Evolutionary conservation across 108 stramenopile species (phyloP).

Genomic region (Conticribra weissflogii): DNA sequence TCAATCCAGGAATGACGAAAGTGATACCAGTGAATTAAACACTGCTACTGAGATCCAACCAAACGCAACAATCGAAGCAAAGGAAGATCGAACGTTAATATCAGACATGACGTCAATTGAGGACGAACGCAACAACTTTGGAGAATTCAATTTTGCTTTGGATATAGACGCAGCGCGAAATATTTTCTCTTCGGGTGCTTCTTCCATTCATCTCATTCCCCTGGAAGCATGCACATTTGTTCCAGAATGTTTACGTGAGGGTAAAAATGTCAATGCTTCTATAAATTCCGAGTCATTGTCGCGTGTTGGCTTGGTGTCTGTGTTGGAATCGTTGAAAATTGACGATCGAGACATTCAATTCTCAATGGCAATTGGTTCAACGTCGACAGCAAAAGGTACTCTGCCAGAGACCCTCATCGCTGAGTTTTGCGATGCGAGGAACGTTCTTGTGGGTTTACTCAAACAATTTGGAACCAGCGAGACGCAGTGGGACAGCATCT

Average conservation of each 20-base stretch:
- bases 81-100: not conserved
- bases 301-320: no score
- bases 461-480: constrained; percentile 30
- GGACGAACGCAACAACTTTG: constrained; percentile 14
- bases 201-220: constrained; percentile 18
- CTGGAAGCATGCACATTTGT: constrained; percentile 42
- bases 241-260: constrained; percentile 1
- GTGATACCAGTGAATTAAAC: not conserved
- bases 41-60: no score
- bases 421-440: constrained; percentile 13
- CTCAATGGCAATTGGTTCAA: not conserved
- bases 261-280: not conserved
- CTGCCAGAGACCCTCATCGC: not conserved
- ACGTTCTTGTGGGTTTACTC: constrained; percentile 13
- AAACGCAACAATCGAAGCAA: no score
- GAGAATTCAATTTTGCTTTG: constrained; percentile 45
- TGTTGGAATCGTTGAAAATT: no score
- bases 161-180: constrained; percentile 23
- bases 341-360: no score
- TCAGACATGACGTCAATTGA: no score
- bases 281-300: no score
- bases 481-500: constrained; percentile 46
- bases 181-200: constrained; percentile 7
- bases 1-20: not conserved
- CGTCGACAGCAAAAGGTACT: not conserved